Conservation (phyloP, 768 basidiomycete genomes). For the Amanita brunnescens region DNA sequence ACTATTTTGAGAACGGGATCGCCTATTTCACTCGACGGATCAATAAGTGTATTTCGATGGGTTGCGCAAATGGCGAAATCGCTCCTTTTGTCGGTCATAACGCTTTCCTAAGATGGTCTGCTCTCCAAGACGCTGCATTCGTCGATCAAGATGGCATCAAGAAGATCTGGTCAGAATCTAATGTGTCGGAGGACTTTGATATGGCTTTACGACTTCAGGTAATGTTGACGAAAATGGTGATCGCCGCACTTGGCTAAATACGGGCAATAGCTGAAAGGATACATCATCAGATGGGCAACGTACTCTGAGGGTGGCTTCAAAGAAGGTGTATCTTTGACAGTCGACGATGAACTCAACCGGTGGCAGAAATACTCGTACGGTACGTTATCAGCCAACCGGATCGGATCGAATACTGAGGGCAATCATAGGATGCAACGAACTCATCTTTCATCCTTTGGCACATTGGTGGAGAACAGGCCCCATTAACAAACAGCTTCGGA, state of each 20-base stretch:
- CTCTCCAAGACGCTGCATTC: conserved; percentile 79
- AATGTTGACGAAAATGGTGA: neutral
- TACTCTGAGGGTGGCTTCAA: conserved; percentile 83
- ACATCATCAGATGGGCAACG: conserved; percentile 78
- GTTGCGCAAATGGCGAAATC: conserved; percentile 73
- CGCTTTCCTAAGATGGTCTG: conserved; percentile 85
- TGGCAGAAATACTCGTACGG: conserved; percentile 90
- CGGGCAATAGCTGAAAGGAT: conserved; percentile 40
- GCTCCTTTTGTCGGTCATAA: conserved; percentile 85
- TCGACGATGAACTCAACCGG: conserved; percentile 83
- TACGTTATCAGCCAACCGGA: conserved; percentile 15
- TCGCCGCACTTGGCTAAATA: neutral
- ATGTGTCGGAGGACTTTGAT: conserved; percentile 80
- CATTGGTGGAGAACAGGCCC: conserved; percentile 76
- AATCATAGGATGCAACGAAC: conserved; percentile 55
- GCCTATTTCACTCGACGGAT: conserved; percentile 84
- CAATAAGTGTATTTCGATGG: conserved; percentile 76
- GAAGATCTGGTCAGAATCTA: conserved; percentile 79
- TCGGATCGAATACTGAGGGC: conserved; percentile 1
- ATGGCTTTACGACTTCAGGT: conserved; percentile 63
- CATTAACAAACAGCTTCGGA: conserved; percentile 72
- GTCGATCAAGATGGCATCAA: conserved; percentile 54
- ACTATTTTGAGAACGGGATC: conserved; percentile 89
- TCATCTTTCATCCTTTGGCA: conserved; percentile 79
- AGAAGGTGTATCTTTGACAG: conserved; percentile 85